Conservation (phyloP, 805 yeast species). For the Monosporozyma aerobia region DNA sequence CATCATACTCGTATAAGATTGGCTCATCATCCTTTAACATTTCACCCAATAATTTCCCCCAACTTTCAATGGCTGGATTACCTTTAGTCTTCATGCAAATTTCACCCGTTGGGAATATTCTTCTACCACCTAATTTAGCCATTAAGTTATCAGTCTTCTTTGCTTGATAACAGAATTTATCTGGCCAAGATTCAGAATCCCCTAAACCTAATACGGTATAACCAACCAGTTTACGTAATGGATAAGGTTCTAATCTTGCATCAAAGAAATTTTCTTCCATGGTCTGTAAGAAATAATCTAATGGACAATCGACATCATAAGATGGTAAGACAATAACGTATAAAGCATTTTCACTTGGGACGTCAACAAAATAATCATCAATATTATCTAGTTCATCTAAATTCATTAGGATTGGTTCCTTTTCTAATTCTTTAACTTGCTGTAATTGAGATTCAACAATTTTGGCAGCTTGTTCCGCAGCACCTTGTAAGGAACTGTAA, state of each 20-base stretch:
- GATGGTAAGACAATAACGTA: constrained; percentile 78
- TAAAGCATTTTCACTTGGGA: constrained; percentile 47
- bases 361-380: constrained; percentile 68
- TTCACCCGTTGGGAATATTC: constrained; percentile 75
- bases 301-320: constrained; percentile 85
- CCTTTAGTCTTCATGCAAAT: constrained; percentile 71
- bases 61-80: constrained; percentile 49
- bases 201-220: constrained; percentile 84
- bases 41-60: constrained; percentile 53
- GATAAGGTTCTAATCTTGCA: constrained; percentile 77
- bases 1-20: constrained; percentile 47
- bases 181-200: constrained; percentile 78
- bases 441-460: constrained; percentile 35
- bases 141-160: constrained; percentile 61
- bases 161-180: constrained; percentile 82
- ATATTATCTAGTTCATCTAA: constrained; percentile 77
- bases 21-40: constrained; percentile 67
- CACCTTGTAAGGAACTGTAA: constrained; percentile 80
- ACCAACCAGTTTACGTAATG: constrained; percentile 60
- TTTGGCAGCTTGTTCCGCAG: constrained; percentile 63
- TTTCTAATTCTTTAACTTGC: constrained; percentile 20
- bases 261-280: constrained; percentile 74
- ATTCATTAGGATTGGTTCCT: constrained; percentile 48
- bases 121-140: constrained; percentile 76
- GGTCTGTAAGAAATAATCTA: constrained; percentile 77